Evolutionary conservation across 2,329 filamentous ascomycete species (phyloP), one percentile per base, ranked within the genome.

Genomic region (Colletotrichum cuscutae): DNA sequence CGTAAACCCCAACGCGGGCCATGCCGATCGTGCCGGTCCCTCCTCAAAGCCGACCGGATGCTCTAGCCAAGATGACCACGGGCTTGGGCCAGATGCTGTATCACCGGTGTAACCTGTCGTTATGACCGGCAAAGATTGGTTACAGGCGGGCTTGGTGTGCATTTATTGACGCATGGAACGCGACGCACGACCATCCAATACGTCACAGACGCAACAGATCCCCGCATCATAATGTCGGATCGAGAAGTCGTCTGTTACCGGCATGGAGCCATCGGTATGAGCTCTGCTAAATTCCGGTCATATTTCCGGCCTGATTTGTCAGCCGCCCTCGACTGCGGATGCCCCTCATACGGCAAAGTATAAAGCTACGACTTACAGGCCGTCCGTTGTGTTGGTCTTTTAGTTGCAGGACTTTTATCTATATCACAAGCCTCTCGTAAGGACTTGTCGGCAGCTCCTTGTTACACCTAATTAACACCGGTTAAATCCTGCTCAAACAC

Each of bases 291-390:
- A 68, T 62, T 68, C 68, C 68, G 64, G 37, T 4, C 28, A 22
- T 71, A 71, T 68, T 37, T 58, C 68, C 68, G 68, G 15, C 3
- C n/a, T 62, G 9, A 46, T 46, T 35, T 46, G 3, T 42, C 28
- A 58, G 15, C 19, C 28, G 61, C 28, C 53, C 30, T 49, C 32
- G 49, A 53, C 11, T 58, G 28, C 53, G 42, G 42, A 11, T 37
- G 35, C 68, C 68, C 64, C 64, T 68, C 64, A 24, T 26, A 0
- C 30, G 5, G 6, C 12, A 46, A n/a, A 19, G 52, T 53, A 68
- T 26, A 68, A 68, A 49, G 2, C 0, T 1, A 19, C 37, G 37
- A 2, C 26, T 42, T 19, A 8, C 9, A 22, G 5, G 1, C 42
- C 28, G 19, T 26, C 19, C 5, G 0, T 9, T 26, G 3, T 11